Base-by-base conservation (phyloP, 1,139 yeast genomes). In the Lodderomyces margitis region DNA sequence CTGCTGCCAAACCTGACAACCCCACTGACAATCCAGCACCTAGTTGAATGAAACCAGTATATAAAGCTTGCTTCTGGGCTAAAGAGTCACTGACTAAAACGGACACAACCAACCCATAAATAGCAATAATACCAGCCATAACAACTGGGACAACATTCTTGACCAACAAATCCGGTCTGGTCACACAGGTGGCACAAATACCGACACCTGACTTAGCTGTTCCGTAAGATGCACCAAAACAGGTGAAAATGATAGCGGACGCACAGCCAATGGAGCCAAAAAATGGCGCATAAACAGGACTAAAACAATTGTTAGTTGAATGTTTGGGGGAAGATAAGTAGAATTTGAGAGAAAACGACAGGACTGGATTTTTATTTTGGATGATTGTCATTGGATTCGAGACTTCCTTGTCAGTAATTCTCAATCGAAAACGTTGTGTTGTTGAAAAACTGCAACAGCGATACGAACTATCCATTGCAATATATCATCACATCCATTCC, bases 141-240 rank as follows among this genome's bases (percentile, higher is more conserved):
- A 94, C 85, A 56, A 94, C 98, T 49, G 98, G 98, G 52, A 94
- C 94, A 61, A 87, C 82, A 68, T 82, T 84, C 69, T 80, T 86
- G 54, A 89, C 95, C 70, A 85, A 80, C 67, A 88, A 78, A 66
- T 92, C 98, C 52, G 98, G 98, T 80, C 97, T 87, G 66, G 92
- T 77, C 49, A 91, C 96, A 70, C 96, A 87, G 55, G 97, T 89
- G 64, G 96, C 98, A 75, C 97, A 89, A 63, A 94, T 91, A 81
- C 99, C 98, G 51, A 92, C 95, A 73, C 99, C 99, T 34, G 96
- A 86, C 74, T 94, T 94, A 61, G 99, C 99, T 54, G 98, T 94
- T 76, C 98, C 99, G 67, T 91, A 89, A 43, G 98, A 92, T 56
- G 99, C 98, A 75, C 99, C 99, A 60, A 91, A 86, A 69, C 96